Conservation (phyloP, 169 alveolate species). For the Plasmodium vinckei region DNA sequence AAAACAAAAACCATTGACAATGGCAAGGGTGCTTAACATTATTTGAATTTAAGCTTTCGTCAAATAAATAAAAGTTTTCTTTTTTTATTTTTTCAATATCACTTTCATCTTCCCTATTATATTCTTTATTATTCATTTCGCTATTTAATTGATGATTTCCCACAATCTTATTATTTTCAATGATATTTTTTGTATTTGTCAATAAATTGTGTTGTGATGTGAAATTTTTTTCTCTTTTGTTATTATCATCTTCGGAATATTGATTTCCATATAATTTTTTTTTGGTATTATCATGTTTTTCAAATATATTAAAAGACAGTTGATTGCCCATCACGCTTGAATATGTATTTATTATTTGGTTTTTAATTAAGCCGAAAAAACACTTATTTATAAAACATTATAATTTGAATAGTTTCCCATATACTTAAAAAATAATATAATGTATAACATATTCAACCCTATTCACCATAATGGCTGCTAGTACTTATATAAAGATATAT, state of each 20-base stretch:
- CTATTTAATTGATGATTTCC: background rate
- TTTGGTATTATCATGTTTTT: slow-evolving; percentile 40
- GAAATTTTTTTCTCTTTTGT: slow-evolving; percentile 2
- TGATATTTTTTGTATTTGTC: slow-evolving; percentile 9
- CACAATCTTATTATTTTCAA: background rate
- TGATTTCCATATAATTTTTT: slow-evolving; percentile 4
- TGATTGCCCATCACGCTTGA: slow-evolving; percentile 49
- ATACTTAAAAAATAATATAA: too few species aligned
- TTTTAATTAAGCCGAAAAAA: too few species aligned
- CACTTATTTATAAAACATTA: too few species aligned
- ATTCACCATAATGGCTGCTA: too few species aligned
- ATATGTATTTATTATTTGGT: background rate
- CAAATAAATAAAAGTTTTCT: slow-evolving; percentile 74
- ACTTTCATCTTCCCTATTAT: slow-evolving; percentile 16
- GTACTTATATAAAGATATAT: too few species aligned
- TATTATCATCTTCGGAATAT: slow-evolving; percentile 12
- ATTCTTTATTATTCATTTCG: slow-evolving; percentile 1
- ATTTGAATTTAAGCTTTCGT: slow-evolving; percentile 75
- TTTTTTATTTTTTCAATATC: slow-evolving; percentile 72
- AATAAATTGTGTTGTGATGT: background rate
- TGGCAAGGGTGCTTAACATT: slow-evolving; percentile 74
- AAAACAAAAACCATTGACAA: slow-evolving; percentile 75
- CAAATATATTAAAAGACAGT: slow-evolving; percentile 20
- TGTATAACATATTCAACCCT: too few species aligned
- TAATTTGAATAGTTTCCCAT: too few species aligned